Evolutionary conservation across 441 rosid species (phyloP), one percentile per base, ranked within the genome.

Genomic region (Jatropha multifida): DNA sequence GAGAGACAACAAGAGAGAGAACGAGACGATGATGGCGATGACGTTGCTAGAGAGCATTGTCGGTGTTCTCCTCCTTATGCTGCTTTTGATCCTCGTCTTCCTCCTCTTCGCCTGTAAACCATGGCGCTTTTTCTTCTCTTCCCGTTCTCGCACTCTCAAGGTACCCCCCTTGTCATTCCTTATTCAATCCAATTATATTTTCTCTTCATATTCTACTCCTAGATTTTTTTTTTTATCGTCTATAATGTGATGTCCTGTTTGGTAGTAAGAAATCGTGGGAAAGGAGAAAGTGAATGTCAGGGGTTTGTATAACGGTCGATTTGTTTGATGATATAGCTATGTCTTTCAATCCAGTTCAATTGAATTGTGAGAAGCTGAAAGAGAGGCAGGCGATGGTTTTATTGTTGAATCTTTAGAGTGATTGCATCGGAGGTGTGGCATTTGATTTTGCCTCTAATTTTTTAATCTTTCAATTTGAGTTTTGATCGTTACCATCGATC

Each of bases 41-140:
- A 61, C 60, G 76, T 44, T 86, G 86, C 70, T 79, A 71, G 82
- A 48, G 77, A 82, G 75, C 90, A 86, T 86, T 87, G 77, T 86
- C 77, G 86, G 82, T 77, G 64, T 83, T 78, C 80, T 86, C 65
- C 80, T 88, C 74, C 88, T 94, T 79, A 83, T 93, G 97, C 78
- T 94, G 83, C 80, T 91, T 73, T 69, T 94, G 79, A 75, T 92
- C 85, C 37, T 89, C 85, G 49, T 95, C 77, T 74, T 88, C 84
- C 64, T 91, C 89, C 75, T 93, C 76, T 54, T 88, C 81, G 92
- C 88, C 85, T 93, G 90, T 84, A 88, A 87, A 77, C 98, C 99
- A 79, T 95, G 99, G 98, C 99, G 96, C 27, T 88, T 77, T 82
- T 75, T 88, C 76, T 82, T 79, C 83, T 63, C 85, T 70, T 80